Percentiles rank a stretch among this genome's conserved stretches.
These are phyloP conservation scores for Solanum okadae DNA, from an alignment of 257 asterid species.

Conservation along the genomic window DNA sequence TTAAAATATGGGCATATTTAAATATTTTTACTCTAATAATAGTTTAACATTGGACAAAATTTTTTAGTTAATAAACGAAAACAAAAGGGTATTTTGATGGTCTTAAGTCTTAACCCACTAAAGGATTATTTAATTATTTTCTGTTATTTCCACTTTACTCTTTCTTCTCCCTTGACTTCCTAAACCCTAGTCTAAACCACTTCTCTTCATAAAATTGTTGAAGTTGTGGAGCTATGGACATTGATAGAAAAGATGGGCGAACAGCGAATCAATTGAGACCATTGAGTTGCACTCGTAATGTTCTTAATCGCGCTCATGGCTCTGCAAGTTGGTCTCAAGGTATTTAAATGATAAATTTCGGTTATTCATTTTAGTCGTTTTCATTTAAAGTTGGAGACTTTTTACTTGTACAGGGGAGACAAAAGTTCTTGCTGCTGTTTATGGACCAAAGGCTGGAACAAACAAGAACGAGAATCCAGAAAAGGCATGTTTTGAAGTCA, in stretches of 20 bases:
- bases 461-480: constrained; percentile 94
- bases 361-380: not conserved
- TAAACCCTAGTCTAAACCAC: not conserved
- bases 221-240: constrained; percentile 28
- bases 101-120: no score
- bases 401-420: constrained; percentile 52
- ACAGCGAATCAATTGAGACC: constrained; percentile 72
- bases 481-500: constrained; percentile 79
- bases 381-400: not conserved
- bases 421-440: constrained; percentile 92
- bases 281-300: constrained; percentile 53
- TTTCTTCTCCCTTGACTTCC: no score
- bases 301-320: constrained; percentile 91
- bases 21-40: not conserved
- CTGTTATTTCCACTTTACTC: not conserved
- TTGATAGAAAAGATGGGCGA: constrained; percentile 72
- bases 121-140: no score
- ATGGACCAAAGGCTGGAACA: constrained; percentile 91
- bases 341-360: not conserved
- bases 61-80: not conserved
- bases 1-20: not conserved
- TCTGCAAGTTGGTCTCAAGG: constrained; percentile 68
- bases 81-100: not conserved
- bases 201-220: not conserved
- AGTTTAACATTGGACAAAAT: not conserved